These are phyloP conservation scores for Starmerella ratchasimensis DNA, from an alignment of 805 yeast genomes.

Conservation along the genomic window DNA sequence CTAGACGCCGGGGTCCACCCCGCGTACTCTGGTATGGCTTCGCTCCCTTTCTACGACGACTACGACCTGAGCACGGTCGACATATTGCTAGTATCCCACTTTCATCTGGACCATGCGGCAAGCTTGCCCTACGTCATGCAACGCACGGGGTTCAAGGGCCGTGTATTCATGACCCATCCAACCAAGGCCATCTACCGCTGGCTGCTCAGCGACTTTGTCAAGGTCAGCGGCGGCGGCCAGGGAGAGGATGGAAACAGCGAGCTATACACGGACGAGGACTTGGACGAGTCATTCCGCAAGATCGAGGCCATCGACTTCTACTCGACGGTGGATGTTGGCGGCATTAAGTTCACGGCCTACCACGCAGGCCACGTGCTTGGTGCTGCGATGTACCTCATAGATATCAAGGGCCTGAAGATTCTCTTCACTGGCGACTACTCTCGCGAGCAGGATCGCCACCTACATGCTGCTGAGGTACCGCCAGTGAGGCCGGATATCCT, in stretches of 20 bases:
- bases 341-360: slow-evolving; percentile 89
- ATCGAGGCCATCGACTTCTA: slow-evolving; percentile 94
- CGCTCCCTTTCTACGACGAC: slow-evolving; percentile 91
- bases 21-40: slow-evolving; percentile 75
- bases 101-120: slow-evolving; percentile 97
- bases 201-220: slow-evolving; percentile 85
- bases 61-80: slow-evolving; percentile 82
- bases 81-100: slow-evolving; percentile 76
- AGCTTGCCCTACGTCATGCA: slow-evolving; percentile 97
- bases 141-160: slow-evolving; percentile 83
- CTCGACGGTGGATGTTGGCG: slow-evolving; percentile 87
- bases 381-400: slow-evolving; percentile 94
- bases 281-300: slow-evolving; percentile 70
- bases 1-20: slow-evolving; percentile 98
- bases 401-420: slow-evolving; percentile 79
- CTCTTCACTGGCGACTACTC: slow-evolving; percentile 95
- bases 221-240: slow-evolving; percentile 48
- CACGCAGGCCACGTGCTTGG: slow-evolving; percentile 99
- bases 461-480: slow-evolving; percentile 91
- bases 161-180: slow-evolving; percentile 98
- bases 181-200: slow-evolving; percentile 96
- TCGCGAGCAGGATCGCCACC: slow-evolving; percentile 87
- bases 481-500: slow-evolving; percentile 65
- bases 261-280: slow-evolving; percentile 80
- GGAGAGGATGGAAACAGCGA: slow-evolving; percentile 24